Evolutionary conservation across 768 basidiomycete genomes (phyloP).

Genomic region (Boletus vinaceobasis): DNA sequence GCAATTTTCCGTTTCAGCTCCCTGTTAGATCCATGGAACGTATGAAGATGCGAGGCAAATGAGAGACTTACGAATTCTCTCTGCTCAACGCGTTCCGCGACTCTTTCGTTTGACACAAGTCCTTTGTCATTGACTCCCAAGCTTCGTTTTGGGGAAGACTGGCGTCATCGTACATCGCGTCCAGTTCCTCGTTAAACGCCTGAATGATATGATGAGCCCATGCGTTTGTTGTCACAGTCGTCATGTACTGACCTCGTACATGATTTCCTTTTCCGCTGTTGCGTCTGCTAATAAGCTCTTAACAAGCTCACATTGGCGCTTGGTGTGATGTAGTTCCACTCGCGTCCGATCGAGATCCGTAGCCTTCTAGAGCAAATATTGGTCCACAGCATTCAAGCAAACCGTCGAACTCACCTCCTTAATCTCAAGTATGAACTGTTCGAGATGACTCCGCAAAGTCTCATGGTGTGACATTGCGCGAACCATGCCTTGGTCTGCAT

Average conservation of each 20-base stretch:
- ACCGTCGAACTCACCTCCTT: slow-evolving; percentile 48
- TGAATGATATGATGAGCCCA: slow-evolving; percentile 28
- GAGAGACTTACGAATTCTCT: slow-evolving; percentile 71
- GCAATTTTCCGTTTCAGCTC: slow-evolving; percentile 66
- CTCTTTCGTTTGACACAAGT: slow-evolving; percentile 74
- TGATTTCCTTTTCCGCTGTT: slow-evolving; percentile 85
- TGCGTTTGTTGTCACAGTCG: neutral
- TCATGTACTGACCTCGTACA: slow-evolving; percentile 73
- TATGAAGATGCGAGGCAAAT: neutral
- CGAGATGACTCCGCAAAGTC: slow-evolving; percentile 48
- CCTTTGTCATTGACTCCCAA: slow-evolving; percentile 71
- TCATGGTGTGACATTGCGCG: slow-evolving; percentile 55
- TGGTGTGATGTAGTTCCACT: slow-evolving; percentile 64
- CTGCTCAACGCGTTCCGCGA: slow-evolving; percentile 65
- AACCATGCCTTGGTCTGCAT: slow-evolving; percentile 56
- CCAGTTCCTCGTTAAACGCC: slow-evolving; percentile 94
- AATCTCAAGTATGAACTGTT: slow-evolving; percentile 47
- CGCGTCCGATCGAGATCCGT: slow-evolving; percentile 60
- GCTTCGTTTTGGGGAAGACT: slow-evolving; percentile 81
- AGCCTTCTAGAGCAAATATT: slow-evolving; percentile 43
- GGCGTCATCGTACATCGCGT: slow-evolving; percentile 84
- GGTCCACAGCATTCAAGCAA: neutral
- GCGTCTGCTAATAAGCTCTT: slow-evolving; percentile 74
- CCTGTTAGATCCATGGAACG: slow-evolving; percentile 35
- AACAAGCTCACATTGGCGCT: slow-evolving; percentile 74